phyloP scores from a whole-genome alignment of 495 filamentous ascomycete species.

The Penicillium angulare region DNA sequence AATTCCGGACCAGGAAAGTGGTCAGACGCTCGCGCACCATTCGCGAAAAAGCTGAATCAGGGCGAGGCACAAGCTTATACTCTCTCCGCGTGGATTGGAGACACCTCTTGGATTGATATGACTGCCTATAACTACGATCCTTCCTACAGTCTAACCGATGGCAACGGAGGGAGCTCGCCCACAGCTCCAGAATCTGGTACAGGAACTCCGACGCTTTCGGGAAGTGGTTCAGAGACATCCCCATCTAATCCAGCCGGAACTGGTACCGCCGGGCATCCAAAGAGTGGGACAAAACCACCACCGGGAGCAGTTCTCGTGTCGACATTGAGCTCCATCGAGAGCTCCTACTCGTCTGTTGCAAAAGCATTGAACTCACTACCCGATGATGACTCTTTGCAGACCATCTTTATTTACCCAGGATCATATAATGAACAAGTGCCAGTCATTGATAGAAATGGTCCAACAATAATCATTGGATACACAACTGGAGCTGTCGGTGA shows the following conservation, averaged over 20 bases:
- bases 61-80: not conserved
- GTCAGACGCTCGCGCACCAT: not conserved
- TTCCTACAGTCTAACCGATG: not conserved
- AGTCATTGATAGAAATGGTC: not conserved
- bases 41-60: not conserved
- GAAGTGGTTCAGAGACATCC: not conserved
- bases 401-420: constrained; percentile 2
- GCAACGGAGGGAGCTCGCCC: not conserved
- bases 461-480: not conserved
- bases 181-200: not conserved
- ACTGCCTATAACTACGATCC: not conserved
- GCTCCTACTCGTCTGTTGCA: not conserved
- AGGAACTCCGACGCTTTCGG: not conserved
- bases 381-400: not conserved
- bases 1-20: not conserved
- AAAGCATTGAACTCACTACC: not conserved
- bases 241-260: not conserved
- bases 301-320: not conserved
- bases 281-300: not conserved
- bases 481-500: not conserved
- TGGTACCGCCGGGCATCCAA: not conserved
- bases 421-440: constrained; percentile 1
- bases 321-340: not conserved
- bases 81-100: not conserved
- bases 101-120: constrained; percentile 10